Conservation (phyloP, 495 filamentous ascomycete genomes). For the Articulospora tetracladia region DNA sequence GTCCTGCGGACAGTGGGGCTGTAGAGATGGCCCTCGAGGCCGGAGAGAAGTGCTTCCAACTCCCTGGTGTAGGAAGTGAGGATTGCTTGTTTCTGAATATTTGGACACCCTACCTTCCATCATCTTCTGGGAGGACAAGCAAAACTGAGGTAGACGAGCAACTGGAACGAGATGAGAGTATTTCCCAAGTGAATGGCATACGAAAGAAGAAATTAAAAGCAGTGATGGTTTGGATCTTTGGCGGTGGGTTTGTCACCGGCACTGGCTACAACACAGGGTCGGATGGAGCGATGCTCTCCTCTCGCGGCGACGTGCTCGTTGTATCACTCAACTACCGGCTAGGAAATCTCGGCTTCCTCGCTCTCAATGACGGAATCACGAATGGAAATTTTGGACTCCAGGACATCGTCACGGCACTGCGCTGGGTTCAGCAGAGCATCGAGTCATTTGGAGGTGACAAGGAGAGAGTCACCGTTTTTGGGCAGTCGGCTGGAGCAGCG, state of each 20-base stretch:
- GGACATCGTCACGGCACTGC: conserved; percentile 40
- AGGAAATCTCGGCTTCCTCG: conserved; percentile 29
- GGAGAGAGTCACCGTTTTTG: conserved; percentile 35
- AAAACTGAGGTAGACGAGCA: too few relatives aligned
- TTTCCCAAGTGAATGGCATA: too few relatives aligned
- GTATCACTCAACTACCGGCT: conserved; percentile 41
- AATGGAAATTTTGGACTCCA: conserved; percentile 47
- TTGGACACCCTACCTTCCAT: conserved; percentile 35
- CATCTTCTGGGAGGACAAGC: too few relatives aligned
- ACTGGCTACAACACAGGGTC: conserved; percentile 35
- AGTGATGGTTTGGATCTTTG: conserved; percentile 56
- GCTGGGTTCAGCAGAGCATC: conserved; percentile 46
- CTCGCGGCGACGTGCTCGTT: conserved; percentile 48
- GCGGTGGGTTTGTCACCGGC: conserved; percentile 51
- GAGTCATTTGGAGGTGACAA: conserved; percentile 29
- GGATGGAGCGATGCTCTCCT: conserved; percentile 38
- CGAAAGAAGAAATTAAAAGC: conserved; percentile 33
- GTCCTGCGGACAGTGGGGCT: conserved; percentile 7
- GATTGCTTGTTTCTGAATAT: conserved; percentile 44
- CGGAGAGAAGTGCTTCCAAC: conserved; percentile 33
- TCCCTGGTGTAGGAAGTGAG: conserved; percentile 31
- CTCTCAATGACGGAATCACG: conserved; percentile 24
- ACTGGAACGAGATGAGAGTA: too few relatives aligned
- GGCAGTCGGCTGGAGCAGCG: conserved; percentile 62
- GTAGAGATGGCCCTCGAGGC: too few relatives aligned